Base-by-base conservation (phyloP, 73 alveolate species). In the Loxodes magnus region DNA sequence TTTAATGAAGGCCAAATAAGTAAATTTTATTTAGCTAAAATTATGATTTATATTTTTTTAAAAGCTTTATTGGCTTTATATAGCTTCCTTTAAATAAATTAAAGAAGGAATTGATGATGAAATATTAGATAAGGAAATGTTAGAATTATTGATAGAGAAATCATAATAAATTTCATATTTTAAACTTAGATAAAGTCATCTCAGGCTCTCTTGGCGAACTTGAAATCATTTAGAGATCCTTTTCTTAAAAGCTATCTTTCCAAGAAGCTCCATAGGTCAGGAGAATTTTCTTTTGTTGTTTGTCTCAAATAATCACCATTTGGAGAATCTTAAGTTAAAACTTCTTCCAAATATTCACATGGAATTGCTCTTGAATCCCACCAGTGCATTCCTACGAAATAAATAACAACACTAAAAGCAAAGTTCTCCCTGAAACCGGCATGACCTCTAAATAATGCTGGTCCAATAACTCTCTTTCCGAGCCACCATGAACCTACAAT, bases 351-450 rank as follows among this genome's bases (percentile, higher is more conserved):
- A 24, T 12, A 46, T 19, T 24, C 27, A 24, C 27, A 37, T 46
- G 50, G 50, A 0, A 24, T 41, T 46, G n/a, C n/a, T 37, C 16
- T 10, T 0, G 22, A 0, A 24, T 46, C 59, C 22, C 9, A 14
- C 46, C 46, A 46, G n/a, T 46, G 59, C 22, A 12, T 14, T 3
- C 22, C 7, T 9, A 46, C 43, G 5, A 46, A 7, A 24, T 46
- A 46, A 41, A 46, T 25, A 24, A 46, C 22, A 46, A 41, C 27
- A 0, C 43, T 7, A 25, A 46, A 46, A 9, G 10, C 46, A 20
- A 46, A 10, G 1, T 37, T 23, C 6, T 46, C 59, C 27, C 59
- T 46, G 50, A 46, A 2, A 10, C 59, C 59, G 10, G 59, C 59
- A 5, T 46, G 43, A 1, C 59, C 21, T 46, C 59, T 46, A n/a